Evolutionary conservation across 768 basidiomycete genomes (phyloP), one percentile per base, ranked within the genome.

Genomic region (Kondoa malvinella): DNA sequence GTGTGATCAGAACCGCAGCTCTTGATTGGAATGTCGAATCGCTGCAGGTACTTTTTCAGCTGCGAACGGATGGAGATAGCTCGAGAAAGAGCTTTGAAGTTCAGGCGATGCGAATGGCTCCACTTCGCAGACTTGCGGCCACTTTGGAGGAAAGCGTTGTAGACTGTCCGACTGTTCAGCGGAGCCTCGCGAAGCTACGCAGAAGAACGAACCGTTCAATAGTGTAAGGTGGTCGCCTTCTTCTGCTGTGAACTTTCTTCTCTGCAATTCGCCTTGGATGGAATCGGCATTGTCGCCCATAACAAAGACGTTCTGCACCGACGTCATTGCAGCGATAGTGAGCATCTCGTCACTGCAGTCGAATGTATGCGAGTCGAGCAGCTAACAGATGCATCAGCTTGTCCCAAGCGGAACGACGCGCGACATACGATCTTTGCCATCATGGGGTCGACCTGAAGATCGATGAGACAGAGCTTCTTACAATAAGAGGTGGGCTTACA

Each of bases 201-300:
- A 29, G 8, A 64, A 34, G 29, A 16, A 67, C 77, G 26, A 74
- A 88, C 92, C 92, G 76, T 97, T 99, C 32, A 99, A 77, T 2
- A 95, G 79, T 2, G 95, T 96, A 26, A 97, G 79, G 76, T 99
- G 95, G 75, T 99, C 95, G 74, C 95, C 95, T 83, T 99, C 95
- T 77, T 97, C 92, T 0, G 92, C 91, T 0, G 91, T 97, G 73
- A 97, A 97, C 76, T 97, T 97, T 67, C 95, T 80, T 64, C 91
- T 81, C 77, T 97, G 92, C 16, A 97, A 79, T 77, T 97, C 94
- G 2, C 88, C 91, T 33, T 90, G 76, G 1, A 90, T 89, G 15
- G 89, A 89, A 3, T 83, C 82, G 4, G 87, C 84, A 3, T 91
- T 92, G 1, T 91, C 88, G 2, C 87, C 86, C 66, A 89, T 88